Evolutionary conservation across 805 yeast genomes (phyloP).

Genomic region (Wickerhamiella slavikovae): DNA sequence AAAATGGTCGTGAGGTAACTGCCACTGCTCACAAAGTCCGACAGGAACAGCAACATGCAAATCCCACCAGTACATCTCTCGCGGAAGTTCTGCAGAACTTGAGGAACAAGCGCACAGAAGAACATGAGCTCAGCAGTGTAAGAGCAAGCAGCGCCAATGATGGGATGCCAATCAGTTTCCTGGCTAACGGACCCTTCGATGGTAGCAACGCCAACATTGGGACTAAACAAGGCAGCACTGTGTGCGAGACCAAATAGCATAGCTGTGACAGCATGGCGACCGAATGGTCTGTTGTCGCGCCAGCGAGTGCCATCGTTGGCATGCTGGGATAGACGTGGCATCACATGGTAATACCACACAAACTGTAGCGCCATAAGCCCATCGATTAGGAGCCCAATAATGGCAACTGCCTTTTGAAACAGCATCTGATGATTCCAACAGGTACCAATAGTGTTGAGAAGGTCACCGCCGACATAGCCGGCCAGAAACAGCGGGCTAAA

Average conservation of each 20-base stretch:
- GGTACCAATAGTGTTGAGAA: constrained; percentile 15
- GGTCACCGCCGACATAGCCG: constrained; percentile 16
- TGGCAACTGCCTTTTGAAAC: constrained; percentile 14
- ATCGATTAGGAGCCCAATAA: constrained; percentile 11
- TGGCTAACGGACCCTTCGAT: background rate
- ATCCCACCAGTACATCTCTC: constrained; percentile 24
- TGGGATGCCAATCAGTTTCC: constrained; percentile 6
- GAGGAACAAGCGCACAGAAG: constrained; percentile 20
- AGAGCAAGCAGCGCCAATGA: constrained; percentile 11
- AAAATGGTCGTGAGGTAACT: constrained; percentile 14
- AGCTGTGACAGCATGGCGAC: constrained; percentile 1
- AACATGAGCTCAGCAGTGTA: constrained; percentile 13
- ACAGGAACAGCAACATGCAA: constrained; percentile 13
- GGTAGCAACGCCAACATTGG: background rate
- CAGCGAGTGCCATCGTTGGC: background rate
- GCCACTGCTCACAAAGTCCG: constrained; percentile 13
- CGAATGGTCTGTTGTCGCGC: background rate
- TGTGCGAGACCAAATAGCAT: constrained; percentile 3
- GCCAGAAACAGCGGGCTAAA: constrained; percentile 13
- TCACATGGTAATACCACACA: constrained; percentile 11
- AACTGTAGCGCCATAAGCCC: constrained; percentile 11
- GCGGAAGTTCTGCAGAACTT: constrained; percentile 20
- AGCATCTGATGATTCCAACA: constrained; percentile 15
- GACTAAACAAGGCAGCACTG: background rate
- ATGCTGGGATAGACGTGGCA: background rate